Percentiles rank a stretch among this genome's conserved stretches.
phyloP scores from a whole-genome alignment of 2,329 filamentous ascomycete species.

The Aspergillus clavatus region DNA sequence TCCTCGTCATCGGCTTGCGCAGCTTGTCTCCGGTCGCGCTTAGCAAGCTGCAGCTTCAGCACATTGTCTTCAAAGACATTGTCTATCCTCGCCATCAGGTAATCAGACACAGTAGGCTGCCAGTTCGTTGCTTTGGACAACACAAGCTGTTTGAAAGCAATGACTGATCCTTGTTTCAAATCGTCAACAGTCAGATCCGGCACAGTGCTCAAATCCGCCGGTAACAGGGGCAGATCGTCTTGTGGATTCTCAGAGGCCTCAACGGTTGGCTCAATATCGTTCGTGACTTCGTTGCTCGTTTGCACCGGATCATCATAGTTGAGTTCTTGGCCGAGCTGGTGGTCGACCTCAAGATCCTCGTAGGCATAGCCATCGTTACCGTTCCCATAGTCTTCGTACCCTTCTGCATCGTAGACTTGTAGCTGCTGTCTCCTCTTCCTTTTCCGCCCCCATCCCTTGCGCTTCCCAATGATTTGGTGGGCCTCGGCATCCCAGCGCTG shows the following conservation, averaged over 20 bases:
- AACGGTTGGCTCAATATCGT: conserved; percentile 13
- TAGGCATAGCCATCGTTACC: conserved; percentile 30
- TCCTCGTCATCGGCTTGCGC: conserved; percentile 54
- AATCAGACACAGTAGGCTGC: conserved; percentile 46
- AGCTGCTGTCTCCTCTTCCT: conserved; percentile 50
- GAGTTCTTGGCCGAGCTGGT: conserved; percentile 19
- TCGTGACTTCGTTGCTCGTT: conserved; percentile 12
- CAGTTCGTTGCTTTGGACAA: conserved; percentile 46
- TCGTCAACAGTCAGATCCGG: conserved; percentile 42
- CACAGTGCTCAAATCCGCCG: conserved; percentile 59
- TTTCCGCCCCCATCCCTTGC: conserved; percentile 33
- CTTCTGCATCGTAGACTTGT: conserved; percentile 42
- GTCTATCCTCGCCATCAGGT: conserved; percentile 64
- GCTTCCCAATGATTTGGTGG: conserved; percentile 42
- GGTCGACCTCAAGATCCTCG: conserved; percentile 31
- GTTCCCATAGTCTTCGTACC: conserved; percentile 37
- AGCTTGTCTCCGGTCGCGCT: conserved; percentile 57
- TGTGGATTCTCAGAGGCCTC: conserved; percentile 37
- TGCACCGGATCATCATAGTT: conserved; percentile 43
- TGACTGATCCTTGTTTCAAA: conserved; percentile 34
- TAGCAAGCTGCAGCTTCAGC: conserved; percentile 62
- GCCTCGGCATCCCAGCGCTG: conserved; percentile 85
- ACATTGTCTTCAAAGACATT: conserved; percentile 49
- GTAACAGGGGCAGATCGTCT: conserved; percentile 47
- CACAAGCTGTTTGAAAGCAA: conserved; percentile 46